phyloP scores from a whole-genome alignment of 2,329 filamentous ascomycete species.

The Neofusicoccum kwambonambiense region DNA sequence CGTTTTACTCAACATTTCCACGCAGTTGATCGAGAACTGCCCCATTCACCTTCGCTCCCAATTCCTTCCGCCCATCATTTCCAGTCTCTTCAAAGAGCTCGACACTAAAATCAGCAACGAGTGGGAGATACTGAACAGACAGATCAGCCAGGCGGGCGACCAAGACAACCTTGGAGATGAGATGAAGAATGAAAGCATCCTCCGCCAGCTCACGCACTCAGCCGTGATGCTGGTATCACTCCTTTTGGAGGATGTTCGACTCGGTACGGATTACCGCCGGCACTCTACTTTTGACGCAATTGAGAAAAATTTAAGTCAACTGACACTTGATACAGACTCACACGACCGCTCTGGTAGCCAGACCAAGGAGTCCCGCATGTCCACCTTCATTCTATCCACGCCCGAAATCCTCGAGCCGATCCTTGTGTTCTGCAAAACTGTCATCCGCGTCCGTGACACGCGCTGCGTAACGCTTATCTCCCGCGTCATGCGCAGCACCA shows the following conservation, averaged over 20 bases:
- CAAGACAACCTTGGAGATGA: conserved; percentile 82
- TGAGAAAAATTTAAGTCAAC: neutral
- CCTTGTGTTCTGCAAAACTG: conserved; percentile 87
- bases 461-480: conserved; percentile 84
- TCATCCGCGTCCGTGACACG: conserved; percentile 84
- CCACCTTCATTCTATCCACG: conserved; percentile 78
- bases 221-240: conserved; percentile 89
- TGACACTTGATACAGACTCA: neutral
- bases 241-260: conserved; percentile 72
- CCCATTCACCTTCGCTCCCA: conserved; percentile 72
- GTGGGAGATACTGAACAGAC: conserved; percentile 70
- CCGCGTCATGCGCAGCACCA: conserved; percentile 79
- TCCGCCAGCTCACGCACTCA: conserved; percentile 88
- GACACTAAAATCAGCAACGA: conserved; percentile 83
- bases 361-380: conserved; percentile 59
- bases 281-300: neutral
- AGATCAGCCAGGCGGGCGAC: conserved; percentile 62
- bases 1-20: conserved; percentile 83
- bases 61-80: conserved; percentile 82
- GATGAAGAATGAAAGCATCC: conserved; percentile 96
- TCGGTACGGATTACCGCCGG: conserved; percentile 48
- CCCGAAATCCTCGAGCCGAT: conserved; percentile 80
- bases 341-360: conserved; percentile 20
- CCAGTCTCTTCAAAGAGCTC: conserved; percentile 79
- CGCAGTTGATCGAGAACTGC: conserved; percentile 88